Evolutionary conservation across 306 rosid genomes (phyloP).

Genomic region (Casuarina cunninghamiana): DNA sequence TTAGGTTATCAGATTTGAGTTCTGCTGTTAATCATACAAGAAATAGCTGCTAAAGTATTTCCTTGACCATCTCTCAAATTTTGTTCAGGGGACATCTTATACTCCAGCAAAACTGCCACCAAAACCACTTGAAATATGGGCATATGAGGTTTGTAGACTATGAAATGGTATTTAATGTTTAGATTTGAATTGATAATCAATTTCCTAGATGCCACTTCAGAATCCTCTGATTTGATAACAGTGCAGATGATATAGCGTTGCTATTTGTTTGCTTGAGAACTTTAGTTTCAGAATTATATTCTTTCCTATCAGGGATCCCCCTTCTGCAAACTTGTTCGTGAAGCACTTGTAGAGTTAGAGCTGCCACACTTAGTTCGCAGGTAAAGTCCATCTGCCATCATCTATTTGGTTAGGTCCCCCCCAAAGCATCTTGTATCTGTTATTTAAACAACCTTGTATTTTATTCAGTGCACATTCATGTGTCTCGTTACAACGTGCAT

Average conservation of each 20-base stretch:
- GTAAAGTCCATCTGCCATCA: constrained; percentile 35
- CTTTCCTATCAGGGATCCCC: constrained; percentile 82
- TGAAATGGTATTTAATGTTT: constrained; percentile 4
- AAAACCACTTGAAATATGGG: constrained; percentile 85
- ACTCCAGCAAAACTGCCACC: constrained; percentile 83
- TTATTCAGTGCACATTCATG: neutral
- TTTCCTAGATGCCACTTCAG: neutral
- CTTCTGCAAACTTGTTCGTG: constrained; percentile 94
- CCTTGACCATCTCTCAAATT: constrained; percentile 11
- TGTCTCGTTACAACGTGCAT: neutral
- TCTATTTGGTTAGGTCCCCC: constrained; percentile 7
- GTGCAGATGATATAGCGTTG: constrained; percentile 14
- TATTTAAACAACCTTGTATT: neutral
- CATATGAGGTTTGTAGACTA: constrained; percentile 74
- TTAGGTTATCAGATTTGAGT: neutral
- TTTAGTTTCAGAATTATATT: constrained; percentile 19
- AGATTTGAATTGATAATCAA: neutral
- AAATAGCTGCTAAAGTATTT: constrained; percentile 6
- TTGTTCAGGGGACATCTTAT: constrained; percentile 66
- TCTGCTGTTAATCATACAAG: neutral
- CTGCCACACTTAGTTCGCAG: constrained; percentile 72
- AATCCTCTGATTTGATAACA: constrained; percentile 7
- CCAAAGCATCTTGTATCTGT: neutral
- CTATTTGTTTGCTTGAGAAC: constrained; percentile 9
- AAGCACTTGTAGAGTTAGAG: constrained; percentile 88